Evolutionary conservation across 2,329 filamentous ascomycete species (phyloP), one percentile per base, ranked within the genome.

Genomic region (Alternaria solani): DNA sequence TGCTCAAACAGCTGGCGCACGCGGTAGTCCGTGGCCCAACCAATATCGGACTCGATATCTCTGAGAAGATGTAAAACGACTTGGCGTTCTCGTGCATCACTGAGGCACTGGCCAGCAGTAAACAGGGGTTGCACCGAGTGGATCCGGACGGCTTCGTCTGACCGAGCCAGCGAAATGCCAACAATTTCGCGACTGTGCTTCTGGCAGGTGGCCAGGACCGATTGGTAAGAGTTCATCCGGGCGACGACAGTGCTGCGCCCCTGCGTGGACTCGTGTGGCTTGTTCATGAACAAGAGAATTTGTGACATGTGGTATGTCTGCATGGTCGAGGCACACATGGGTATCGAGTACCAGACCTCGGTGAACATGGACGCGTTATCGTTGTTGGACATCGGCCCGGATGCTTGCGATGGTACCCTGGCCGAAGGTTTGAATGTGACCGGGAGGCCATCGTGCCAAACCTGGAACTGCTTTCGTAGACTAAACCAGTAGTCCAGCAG

Each of bases 241-340:
- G 83, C 83, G 46, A 82, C 84, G 0, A 87, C 79, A 3, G 84
- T 86, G 20, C 82, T 83, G 20, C 82, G 80, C 18, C 81, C 80
- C 57, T 82, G 81, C 1, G 85, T 84, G 0, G 83, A 84, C 57
- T 89, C 84, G 16, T 84, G 81, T 1, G 85, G 86, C 59, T 85
- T 84, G 67, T 90, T 89, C 63, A 88, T 82, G 12, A 88, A 81
- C 0, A 90, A 73, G 5, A 89, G 81, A 11, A 89, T 87, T 43
- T 86, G 83, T 1, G 86, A 86, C 79, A 90, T 89, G 67, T 90
- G 86, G 64, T 88, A 89, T 60, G 83, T 84, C 67, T 89, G 87
- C 83, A 89, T 89, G 1, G 87, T 87, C 2, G 87, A 87, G 0
- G 86, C 87, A 74, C 87, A 90, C 81, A 90, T 85, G 0, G 87